Conservation (phyloP, 306 rosid genomes). For the Trifolium pratense region DNA sequence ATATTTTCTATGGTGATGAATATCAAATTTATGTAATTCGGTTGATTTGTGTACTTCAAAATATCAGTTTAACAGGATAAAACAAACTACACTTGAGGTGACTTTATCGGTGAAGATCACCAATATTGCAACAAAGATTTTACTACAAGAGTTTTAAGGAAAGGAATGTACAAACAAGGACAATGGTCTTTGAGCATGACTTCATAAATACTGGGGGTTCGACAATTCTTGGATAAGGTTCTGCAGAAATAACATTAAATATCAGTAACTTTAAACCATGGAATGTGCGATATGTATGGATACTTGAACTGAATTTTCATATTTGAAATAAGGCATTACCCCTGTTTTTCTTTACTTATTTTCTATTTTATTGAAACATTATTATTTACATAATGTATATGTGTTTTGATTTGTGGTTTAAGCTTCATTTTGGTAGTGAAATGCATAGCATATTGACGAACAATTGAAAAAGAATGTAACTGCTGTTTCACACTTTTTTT, state of each 20-base stretch:
- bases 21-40: slow-evolving; percentile 29
- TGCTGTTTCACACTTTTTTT: slow-evolving; percentile 12
- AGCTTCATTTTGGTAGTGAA: slow-evolving; percentile 29
- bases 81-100: slow-evolving; percentile 13
- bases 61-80: slow-evolving; percentile 36
- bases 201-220: slow-evolving; percentile 57
- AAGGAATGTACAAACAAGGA: slow-evolving; percentile 99
- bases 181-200: slow-evolving; percentile 68
- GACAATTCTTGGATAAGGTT: slow-evolving; percentile 55
- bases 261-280: slow-evolving; percentile 30
- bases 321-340: slow-evolving; percentile 11
- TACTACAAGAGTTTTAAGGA: slow-evolving; percentile 51
- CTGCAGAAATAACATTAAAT: slow-evolving; percentile 59
- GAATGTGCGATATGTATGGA: not conserved
- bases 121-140: slow-evolving; percentile 33
- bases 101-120: slow-evolving; percentile 24
- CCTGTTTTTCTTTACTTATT: not conserved
- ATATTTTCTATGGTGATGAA: slow-evolving; percentile 17
- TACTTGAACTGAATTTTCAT: slow-evolving; percentile 29
- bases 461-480: slow-evolving; percentile 22
- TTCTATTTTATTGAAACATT: slow-evolving; percentile 4
- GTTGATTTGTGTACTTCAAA: slow-evolving; percentile 27
- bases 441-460: slow-evolving; percentile 13
- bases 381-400: not conserved
- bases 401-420: slow-evolving; percentile 17